Evolutionary conservation across 768 basidiomycete genomes (phyloP).

Genomic region (Suillus lakei): DNA sequence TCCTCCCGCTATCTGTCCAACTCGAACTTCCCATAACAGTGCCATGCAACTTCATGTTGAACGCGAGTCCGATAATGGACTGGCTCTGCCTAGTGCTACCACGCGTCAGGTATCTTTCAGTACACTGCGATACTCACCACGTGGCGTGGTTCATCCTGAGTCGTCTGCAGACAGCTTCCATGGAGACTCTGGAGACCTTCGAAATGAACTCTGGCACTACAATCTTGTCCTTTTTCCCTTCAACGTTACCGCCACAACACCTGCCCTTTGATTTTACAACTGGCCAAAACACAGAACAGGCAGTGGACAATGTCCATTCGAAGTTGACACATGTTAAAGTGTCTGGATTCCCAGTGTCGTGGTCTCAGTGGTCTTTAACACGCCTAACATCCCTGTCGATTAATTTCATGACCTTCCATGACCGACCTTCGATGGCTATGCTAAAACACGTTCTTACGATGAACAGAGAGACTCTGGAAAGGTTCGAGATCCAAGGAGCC

Average conservation of each 20-base stretch:
- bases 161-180: background rate
- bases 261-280: background rate
- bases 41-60: background rate
- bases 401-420: background rate
- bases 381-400: conserved; percentile 14
- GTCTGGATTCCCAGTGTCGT: background rate
- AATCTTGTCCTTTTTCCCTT: background rate
- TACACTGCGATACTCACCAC: conserved; percentile 3
- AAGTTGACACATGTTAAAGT: conserved; percentile 3
- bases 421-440: conserved; percentile 4
- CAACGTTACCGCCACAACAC: background rate
- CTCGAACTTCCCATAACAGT: background rate
- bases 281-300: too few species aligned
- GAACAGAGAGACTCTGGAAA: conserved; percentile 11
- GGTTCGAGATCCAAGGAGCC: conserved; percentile 10
- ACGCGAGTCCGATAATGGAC: background rate
- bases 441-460: background rate
- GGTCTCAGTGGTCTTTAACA: conserved; percentile 12
- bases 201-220: background rate
- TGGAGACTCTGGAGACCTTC: conserved; percentile 13
- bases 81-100: conserved; percentile 4
- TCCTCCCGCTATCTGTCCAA: conserved; percentile 9
- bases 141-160: background rate
- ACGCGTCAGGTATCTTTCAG: conserved; percentile 11
- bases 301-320: background rate